Base-by-base conservation (phyloP, 2,329 filamentous ascomycete species). In the Cytospora piceicola region DNA sequence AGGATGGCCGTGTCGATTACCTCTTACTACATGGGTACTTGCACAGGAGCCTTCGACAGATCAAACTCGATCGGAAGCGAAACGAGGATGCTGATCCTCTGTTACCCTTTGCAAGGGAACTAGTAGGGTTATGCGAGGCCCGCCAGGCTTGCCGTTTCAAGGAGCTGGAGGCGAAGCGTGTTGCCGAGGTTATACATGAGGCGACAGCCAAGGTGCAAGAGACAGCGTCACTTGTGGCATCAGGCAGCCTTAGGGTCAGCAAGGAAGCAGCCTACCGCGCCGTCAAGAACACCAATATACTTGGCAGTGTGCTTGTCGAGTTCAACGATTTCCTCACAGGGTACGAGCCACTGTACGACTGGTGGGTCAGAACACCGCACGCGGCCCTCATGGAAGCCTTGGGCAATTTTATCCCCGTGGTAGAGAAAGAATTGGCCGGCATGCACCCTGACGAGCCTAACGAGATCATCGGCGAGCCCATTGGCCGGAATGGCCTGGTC, bases 261-360 rank as follows among this genome's bases (percentile, higher is more conserved):
- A 79, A 80, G 32, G 76, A 78, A 14, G 78, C 75, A 4, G 82
- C 82, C 0, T 82, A 79, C 67, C 80, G 82, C 30, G 83, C 83
- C 6, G 77, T 78, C 4, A 78, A 78, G 20, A 78, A 77, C 0
- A 71, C 84, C 0, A 71, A 71, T 6, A 73, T 80, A 30, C 71
- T 88, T 5, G 73, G 75, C 0, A 59, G 39, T 0, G 77, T 80
- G 58, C 72, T 88, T 0, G 68, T 74, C 2, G 83, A 87, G 68
- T 81, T 80, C 70, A 80, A 77, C 62, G 66, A 58, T 0, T 88
- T 87, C 70, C 87, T 85, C 71, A 75, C 77, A 34, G 80, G 80
- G 3, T 88, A 87, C 69, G 82, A 88, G 67, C 84, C 85, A 0
- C 64, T 78, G 17, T 87, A 86, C 62, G 80, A 83, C 52, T 88